Evolutionary conservation across 305 asterid species (phyloP), one percentile per base, ranked within the genome.

Genomic region (Ajuga reptans): DNA sequence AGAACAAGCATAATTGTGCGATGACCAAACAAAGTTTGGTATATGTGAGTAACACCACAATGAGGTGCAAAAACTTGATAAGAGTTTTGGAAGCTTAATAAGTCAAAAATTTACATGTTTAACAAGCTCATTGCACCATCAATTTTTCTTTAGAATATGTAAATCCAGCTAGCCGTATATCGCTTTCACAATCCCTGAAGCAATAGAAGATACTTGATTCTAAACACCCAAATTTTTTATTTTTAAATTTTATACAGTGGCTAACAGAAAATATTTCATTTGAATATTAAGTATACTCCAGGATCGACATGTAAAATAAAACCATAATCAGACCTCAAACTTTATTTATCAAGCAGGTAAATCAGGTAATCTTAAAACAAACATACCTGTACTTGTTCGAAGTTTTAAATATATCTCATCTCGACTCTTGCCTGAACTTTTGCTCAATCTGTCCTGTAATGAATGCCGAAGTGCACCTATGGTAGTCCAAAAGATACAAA

Each of bases 381-480:
- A 62, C 89, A 60, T 63, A 88, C 96, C 95, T 72, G 96, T 84
- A 79, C 96, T 87, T 56, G 95, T 89, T 51, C 85, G 87, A 53
- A 89, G 92, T 84, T 82, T 89, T 80, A 89, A 79, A 67, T 84
- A 81, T 79, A 87, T 86, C 81, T 89, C 92, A 79, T 86, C 95
- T 31, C 85, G 92, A 74, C 86, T 84, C 79, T 89, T 89, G 72
- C 89, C 82, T 4, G 96, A 86, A 75, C 83, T 85, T 79, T 85
- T 85, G 82, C 96, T 84, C 60, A 87, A 81, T 71, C 90, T 80
- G 57, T 85, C 95, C 79, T 89, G 92, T 73, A 87, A 79, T 39
- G 92, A 87, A 83, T 83, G 95, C 57, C 95, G 89, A 67, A 89
- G 95, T 55, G 92, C 89, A 84, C 92, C 96, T 89, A 62, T 53